Evolutionary conservation across 345 rosid genomes (phyloP), one percentile per base, ranked within the genome.

Genomic region (Aquilaria sinensis): DNA sequence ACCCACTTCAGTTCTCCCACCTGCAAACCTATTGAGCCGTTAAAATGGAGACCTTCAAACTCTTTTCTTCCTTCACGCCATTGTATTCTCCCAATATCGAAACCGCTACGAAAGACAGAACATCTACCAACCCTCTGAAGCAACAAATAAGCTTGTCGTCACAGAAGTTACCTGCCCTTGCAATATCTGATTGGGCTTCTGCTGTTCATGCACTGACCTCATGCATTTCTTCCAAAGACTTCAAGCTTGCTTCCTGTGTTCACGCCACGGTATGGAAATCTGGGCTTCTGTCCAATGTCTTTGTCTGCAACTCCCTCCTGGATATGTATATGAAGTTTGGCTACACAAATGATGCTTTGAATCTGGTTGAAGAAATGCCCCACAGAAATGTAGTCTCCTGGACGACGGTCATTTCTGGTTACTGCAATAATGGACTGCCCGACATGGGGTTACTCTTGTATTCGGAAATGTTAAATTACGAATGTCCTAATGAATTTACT

Each of bases 331-430:
- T 64, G 34, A 70, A 75, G 62, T 72, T 71, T 51, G 64, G 67
- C 11, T 45, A 47, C 3, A 23, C 46, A 4, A 67, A 56, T 23
- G 66, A 66, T 34, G 80, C 78, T 14, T 57, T 29, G 3, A 58
- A 62, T 29, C 52, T 78, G 74, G 78, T 83, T 53, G 74, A 71
- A n/a, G 59, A 58, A 57, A 77, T 78, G 84, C 82, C 82, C 13
- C 65, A 50, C 4, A 80, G 88, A 68, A 77, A 72, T 46, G 56
- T 77, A 16, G 83, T 73, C 1, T 50, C 75, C 0, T 82, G 88
- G 86, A 79, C 84, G 31, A 59, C 72, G 31, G 75, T 75, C 71
- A 80, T 80, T 47, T 70, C 80, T 0, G 77, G 79, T 30, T 76
- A 58, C 62, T 68, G 64, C 47, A 30, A 51, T 12, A 61, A 59